Base-by-base conservation (phyloP, 139 green algal species). In the Astrephomene gubernaculifera region DNA sequence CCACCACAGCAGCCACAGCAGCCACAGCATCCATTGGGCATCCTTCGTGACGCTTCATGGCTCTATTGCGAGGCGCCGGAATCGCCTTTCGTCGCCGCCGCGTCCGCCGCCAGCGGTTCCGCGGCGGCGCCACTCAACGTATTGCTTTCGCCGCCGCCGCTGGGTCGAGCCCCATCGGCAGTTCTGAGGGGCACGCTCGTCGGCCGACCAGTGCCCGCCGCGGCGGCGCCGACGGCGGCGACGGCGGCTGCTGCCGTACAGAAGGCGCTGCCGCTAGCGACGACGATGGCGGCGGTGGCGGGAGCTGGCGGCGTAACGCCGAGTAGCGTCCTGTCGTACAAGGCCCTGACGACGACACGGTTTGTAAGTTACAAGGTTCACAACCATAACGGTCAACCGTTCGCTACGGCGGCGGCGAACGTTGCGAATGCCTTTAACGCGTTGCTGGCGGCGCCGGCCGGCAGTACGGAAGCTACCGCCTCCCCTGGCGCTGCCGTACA, bases 281-380 rank as follows among this genome's bases (percentile, higher is more conserved):
- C 44, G 45, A 45, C n/a, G 27, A 43, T n/a, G 8, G 4, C 61
- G 6, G 61, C 61, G 14, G 21, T 5, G 5, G 29, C 29, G 29
- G 8, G 6, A 29, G 29, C 17, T 39, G 19, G 4, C 29, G 61
- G 61, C 39, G 33, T 35, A 33, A n/a, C 35, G n/a, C 68, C 39
- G 27, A 63, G 70, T 44, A 41, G 43, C 14, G 33, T 41, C 1
- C 52, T 81, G 33, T 67, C 72, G 33, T 81, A 81, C 72, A 36
- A 60, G 14, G 49, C 72, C 33, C 35, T 81, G 27, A 81, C 72
- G 22, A 68, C 72, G 22, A 68, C 72, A 2, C 52, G 72, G 12
- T 68, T 81, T 36, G 6, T 81, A 35, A 53, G 33, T 22, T 68
- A 31, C 72, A 81, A 81, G 52, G 49, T 68, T 2, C 33, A 22